Base-by-base conservation (phyloP, 352 stramenopile genomes). In the Globisporangium takayamanum region DNA sequence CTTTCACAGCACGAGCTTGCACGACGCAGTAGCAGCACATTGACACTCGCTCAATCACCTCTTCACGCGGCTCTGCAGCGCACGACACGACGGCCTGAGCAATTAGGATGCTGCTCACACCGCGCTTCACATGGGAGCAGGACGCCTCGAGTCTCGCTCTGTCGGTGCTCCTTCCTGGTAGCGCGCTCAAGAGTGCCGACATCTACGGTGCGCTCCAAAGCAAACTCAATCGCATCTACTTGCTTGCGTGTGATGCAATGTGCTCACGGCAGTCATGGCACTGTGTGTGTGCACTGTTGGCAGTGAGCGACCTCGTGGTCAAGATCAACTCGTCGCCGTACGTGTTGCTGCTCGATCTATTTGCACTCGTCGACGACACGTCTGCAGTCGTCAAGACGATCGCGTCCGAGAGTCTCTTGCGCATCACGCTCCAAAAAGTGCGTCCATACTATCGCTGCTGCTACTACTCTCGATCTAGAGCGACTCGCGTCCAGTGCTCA, bases 241-340 rank as follows among this genome's bases (percentile, higher is more conserved):
- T 22, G 47, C 22, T n/a, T 44, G 49, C n/a, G 16, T 41, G 14
- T 41, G 14, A 22, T n/a, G 25, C 26, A 22, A 14, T 12, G 33
- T 33, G 12, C 33, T 7, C 30, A 28, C 30, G 28, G n/a, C 16
- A 54, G 18, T 45, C 30, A 16, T n/a, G 1, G 14, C 41, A 5
- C 37, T 12, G 4, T 42, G 49, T 12, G 1, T 47, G 11, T 47
- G 15, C 11, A 1, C 4, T 42, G 12, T 25, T 54, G 30, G 4
- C 51, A 93, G 81, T 92, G 30, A 89, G 81, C 60, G 81, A 91
- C 57, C 50, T 91, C 28, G 68, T 92, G 18, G 28, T 94, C n/a
- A 94, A 94, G 57, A 63, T 94, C 45, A 94, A 94, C 58, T 73
- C 75, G 8, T 50, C 78, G 22, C 81, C 78, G 18, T 94, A 94